Conservation (phyloP, 495 filamentous ascomycete genomes). For the Parmelia sp. region DNA sequence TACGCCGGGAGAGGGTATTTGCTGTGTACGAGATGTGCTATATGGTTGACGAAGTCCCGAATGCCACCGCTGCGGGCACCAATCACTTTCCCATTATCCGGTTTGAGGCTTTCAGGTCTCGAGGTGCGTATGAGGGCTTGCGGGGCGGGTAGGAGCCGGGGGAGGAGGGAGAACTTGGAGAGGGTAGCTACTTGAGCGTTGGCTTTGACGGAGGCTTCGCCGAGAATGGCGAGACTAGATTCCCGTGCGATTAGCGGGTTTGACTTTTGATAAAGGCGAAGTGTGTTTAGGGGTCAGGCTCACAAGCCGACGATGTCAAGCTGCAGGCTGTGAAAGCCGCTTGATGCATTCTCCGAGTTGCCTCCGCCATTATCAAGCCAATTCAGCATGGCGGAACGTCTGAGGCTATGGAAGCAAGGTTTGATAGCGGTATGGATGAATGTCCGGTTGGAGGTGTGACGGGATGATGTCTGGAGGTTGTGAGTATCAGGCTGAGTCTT, state of each 20-base stretch:
- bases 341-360: conserved; percentile 1
- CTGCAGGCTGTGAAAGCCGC: conserved; percentile 20
- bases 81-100: conserved; percentile 23
- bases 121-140: conserved; percentile 54
- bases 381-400: not conserved
- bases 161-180: conserved; percentile 33
- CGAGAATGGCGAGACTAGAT: conserved; percentile 26
- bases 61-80: conserved; percentile 22
- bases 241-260: not conserved
- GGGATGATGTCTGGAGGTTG: not conserved
- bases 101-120: conserved; percentile 43
- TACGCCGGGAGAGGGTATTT: conserved; percentile 27
- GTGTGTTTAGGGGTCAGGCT: not conserved
- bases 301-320: conserved; percentile 30
- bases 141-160: conserved; percentile 61
- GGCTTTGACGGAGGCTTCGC: conserved; percentile 26
- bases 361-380: conserved; percentile 5
- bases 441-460: no score
- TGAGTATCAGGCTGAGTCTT: not conserved
- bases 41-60: conserved; percentile 21
- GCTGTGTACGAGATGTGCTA: conserved; percentile 26
- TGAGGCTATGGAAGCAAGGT: no score
- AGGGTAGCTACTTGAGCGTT: conserved; percentile 35
- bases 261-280: not conserved
- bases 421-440: no score